phyloP scores from a whole-genome alignment of 805 yeast genomes.

The Cyberlindnera mrakii region DNA sequence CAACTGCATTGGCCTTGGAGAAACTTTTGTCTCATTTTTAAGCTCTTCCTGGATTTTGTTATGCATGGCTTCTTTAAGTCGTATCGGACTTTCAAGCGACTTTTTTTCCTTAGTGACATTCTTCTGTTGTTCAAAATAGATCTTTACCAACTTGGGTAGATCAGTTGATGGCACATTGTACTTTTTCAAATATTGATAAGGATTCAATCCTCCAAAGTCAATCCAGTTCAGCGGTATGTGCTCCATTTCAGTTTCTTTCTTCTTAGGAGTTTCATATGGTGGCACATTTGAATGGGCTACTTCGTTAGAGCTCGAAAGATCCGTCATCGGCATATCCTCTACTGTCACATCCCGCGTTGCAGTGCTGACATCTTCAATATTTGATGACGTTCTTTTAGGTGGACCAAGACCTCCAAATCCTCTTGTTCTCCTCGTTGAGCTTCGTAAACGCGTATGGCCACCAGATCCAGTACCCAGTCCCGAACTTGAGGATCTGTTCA shows the following conservation, averaged over 20 bases:
- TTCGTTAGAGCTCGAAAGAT: neutral
- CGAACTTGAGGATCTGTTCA: slow-evolving; percentile 8
- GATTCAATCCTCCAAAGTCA: slow-evolving; percentile 34
- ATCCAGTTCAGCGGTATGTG: neutral
- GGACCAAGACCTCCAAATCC: slow-evolving; percentile 29
- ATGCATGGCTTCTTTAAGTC: slow-evolving; percentile 18
- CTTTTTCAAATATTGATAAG: slow-evolving; percentile 33
- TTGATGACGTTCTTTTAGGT: slow-evolving; percentile 26
- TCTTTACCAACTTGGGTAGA: slow-evolving; percentile 29
- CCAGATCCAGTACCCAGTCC: slow-evolving; percentile 10
- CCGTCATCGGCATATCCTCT: slow-evolving; percentile 22
- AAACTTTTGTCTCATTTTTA: slow-evolving; percentile 15
- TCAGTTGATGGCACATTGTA: slow-evolving; percentile 31
- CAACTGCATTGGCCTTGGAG: slow-evolving; percentile 11
- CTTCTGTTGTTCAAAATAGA: slow-evolving; percentile 32
- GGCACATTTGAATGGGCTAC: neutral
- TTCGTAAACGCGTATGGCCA: slow-evolving; percentile 19
- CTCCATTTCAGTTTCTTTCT: neutral
- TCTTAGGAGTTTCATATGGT: neutral
- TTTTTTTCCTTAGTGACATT: slow-evolving; percentile 25
- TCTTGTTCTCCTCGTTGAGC: slow-evolving; percentile 24
- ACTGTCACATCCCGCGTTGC: slow-evolving; percentile 1
- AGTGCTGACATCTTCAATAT: slow-evolving; percentile 2
- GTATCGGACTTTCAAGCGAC: slow-evolving; percentile 19
- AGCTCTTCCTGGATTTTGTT: slow-evolving; percentile 22